A percentile compares a stretch with the other conserved stretches of the same genome.
Evolutionary conservation across 2,329 filamentous ascomycete genomes (phyloP).

Genomic region (Paecilomyces dactylethromorphus): DNA sequence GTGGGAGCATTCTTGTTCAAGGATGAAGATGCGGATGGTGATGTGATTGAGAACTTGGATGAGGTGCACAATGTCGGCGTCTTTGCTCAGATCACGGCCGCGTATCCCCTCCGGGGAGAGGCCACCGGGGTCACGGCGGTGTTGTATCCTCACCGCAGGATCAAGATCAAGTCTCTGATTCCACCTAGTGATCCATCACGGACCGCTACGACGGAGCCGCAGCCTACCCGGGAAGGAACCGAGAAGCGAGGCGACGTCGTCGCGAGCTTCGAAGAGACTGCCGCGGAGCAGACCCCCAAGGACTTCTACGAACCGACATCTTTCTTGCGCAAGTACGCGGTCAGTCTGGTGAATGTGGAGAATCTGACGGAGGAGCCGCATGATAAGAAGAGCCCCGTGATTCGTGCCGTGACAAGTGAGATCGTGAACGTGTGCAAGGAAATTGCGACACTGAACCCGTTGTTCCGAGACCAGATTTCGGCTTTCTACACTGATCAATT

Average conservation of each 20-base stretch:
- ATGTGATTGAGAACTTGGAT: slow-evolving; percentile 81
- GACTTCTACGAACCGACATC: slow-evolving; percentile 77
- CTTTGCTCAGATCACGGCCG: slow-evolving; percentile 95
- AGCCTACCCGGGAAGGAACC: slow-evolving; percentile 36
- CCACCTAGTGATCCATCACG: slow-evolving; percentile 49
- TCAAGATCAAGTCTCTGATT: slow-evolving; percentile 78
- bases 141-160: slow-evolving; percentile 89
- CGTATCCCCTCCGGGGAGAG: slow-evolving; percentile 79
- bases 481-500: slow-evolving; percentile 95
- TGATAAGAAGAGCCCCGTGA: slow-evolving; percentile 82
- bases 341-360: slow-evolving; percentile 92
- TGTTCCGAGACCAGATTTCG: slow-evolving; percentile 95
- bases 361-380: slow-evolving; percentile 84
- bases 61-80: slow-evolving; percentile 96
- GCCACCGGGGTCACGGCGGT: slow-evolving; percentile 84
- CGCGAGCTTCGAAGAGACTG: slow-evolving; percentile 87
- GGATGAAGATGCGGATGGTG: slow-evolving; percentile 87
- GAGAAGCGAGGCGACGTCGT: slow-evolving; percentile 91
- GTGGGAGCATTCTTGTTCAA: slow-evolving; percentile 96
- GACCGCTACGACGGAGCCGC: slow-evolving; percentile 26
- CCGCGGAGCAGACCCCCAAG: slow-evolving; percentile 51
- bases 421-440: slow-evolving; percentile 99
- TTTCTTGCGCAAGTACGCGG: slow-evolving; percentile 83
- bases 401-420: slow-evolving; percentile 89
- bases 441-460: slow-evolving; percentile 83